Evolutionary conservation across 192 early-diverging fungal species (phyloP).

Genomic region (Backusella liffmaniae): DNA sequence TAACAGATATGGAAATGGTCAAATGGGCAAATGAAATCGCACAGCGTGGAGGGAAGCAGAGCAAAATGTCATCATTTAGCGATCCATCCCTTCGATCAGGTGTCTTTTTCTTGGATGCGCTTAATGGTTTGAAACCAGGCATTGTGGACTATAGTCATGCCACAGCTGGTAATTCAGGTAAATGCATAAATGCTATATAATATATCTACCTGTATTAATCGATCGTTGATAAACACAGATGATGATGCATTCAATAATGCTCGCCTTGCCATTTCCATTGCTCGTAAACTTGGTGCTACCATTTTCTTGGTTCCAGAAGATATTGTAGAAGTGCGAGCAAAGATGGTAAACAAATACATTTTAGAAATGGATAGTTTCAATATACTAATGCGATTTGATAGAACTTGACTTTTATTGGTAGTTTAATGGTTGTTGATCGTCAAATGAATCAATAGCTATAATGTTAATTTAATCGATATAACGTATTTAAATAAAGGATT

Average conservation of each 20-base stretch:
- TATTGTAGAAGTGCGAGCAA: slow-evolving; percentile 96
- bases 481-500: background rate
- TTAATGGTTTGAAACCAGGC: slow-evolving; percentile 92
- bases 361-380: background rate
- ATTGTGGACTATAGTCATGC: slow-evolving; percentile 90
- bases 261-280: slow-evolving; percentile 97
- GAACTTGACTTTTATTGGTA: slow-evolving; percentile 95
- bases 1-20: slow-evolving; percentile 93
- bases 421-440: slow-evolving; percentile 82
- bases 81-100: slow-evolving; percentile 77
- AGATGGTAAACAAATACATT: slow-evolving; percentile 69
- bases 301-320: slow-evolving; percentile 99
- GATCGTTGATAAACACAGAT: slow-evolving; percentile 41
- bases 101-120: slow-evolving; percentile 86
- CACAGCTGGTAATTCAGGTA: slow-evolving; percentile 61
- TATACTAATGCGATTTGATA: slow-evolving; percentile 30
- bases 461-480: background rate
- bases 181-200: slow-evolving; percentile 28
- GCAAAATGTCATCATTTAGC: slow-evolving; percentile 82
- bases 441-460: slow-evolving; percentile 14
- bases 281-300: slow-evolving; percentile 98
- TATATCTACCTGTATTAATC: background rate
- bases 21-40: slow-evolving; percentile 92
- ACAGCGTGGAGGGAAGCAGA: slow-evolving; percentile 58
- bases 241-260: slow-evolving; percentile 92